These are phyloP conservation scores for Globisporangium abappressorium DNA, from an alignment of 352 stramenopile genomes.

Conservation along the genomic window DNA sequence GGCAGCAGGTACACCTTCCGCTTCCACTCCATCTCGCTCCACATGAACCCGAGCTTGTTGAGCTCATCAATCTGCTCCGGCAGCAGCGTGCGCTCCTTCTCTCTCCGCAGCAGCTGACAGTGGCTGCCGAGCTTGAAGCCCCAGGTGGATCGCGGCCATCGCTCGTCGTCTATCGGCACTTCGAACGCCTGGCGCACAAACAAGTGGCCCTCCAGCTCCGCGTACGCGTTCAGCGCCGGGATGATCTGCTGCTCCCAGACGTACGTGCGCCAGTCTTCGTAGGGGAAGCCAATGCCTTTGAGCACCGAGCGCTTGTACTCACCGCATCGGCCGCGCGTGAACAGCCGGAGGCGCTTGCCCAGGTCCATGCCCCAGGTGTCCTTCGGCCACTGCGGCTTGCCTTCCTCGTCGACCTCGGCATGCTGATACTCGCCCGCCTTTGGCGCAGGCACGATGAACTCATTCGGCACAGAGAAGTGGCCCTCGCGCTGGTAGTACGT, in stretches of 20 bases:
- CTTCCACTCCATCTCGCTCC: slow-evolving; percentile 69
- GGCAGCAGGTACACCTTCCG: slow-evolving; percentile 54
- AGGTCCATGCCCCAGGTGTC: slow-evolving; percentile 51
- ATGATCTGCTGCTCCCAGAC: slow-evolving; percentile 72
- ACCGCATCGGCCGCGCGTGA: slow-evolving; percentile 52
- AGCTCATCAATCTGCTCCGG: slow-evolving; percentile 31
- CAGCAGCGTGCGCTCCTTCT: slow-evolving; percentile 42
- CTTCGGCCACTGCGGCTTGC: slow-evolving; percentile 37
- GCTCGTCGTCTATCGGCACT: slow-evolving; percentile 61
- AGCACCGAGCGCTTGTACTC: slow-evolving; percentile 58
- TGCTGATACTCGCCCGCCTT: background rate
- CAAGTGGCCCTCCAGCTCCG: slow-evolving; percentile 87
- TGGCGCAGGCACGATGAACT: slow-evolving; percentile 48
- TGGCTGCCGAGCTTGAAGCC: slow-evolving; percentile 87
- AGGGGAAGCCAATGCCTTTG: slow-evolving; percentile 62
- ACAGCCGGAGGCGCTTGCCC: slow-evolving; percentile 48
- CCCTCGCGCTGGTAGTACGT: slow-evolving; percentile 49
- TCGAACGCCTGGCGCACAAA: slow-evolving; percentile 89
- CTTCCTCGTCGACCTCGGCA: slow-evolving; percentile 4
- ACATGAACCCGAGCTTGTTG: slow-evolving; percentile 65
- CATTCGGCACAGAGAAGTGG: slow-evolving; percentile 65
- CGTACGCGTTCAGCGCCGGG: slow-evolving; percentile 75
- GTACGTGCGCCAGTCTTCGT: slow-evolving; percentile 66
- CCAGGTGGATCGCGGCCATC: slow-evolving; percentile 86
- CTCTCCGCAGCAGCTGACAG: slow-evolving; percentile 86